Evolutionary conservation across 2,329 filamentous ascomycete species (phyloP), one percentile per base, ranked within the genome.

Genomic region (Corynespora cassiicola): DNA sequence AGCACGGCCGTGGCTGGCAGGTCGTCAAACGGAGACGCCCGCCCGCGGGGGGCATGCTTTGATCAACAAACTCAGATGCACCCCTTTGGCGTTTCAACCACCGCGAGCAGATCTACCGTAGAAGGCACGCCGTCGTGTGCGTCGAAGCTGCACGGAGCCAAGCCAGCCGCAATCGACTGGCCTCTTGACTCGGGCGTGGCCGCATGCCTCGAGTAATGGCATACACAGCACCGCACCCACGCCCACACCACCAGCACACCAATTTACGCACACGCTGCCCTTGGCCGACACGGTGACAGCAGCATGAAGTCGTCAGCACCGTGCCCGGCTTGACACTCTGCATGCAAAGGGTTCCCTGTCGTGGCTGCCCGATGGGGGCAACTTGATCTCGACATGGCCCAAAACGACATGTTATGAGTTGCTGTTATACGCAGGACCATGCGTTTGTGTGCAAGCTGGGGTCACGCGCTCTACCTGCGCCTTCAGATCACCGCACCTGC

Each of bases 281-380:
- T 36, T 20, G 20, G 26, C 16, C 35, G 21, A 21, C 35, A 23
- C 20, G 31, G 30, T 41, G 38, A 31, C 34, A 28, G 31, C 34
- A 37, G 23, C 25, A 41, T 27, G 25, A 28, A 31, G 27, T 30
- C 27, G 40, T 23, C 25, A 34, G 24, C 36, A 33, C 12, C 19
- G 25, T 14, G 7, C 25, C 7, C 25, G 7, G 12, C 25, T n/a
- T n/a, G 21, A 7, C 21, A n/a, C 15, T 28, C 7, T 28, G 7
- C n/a, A n/a, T n/a, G n/a, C n/a, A 8, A 28, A 14, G 12, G 7
- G 10, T 14, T 7, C 25, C 25, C 15, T 28, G 25, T 28, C 25
- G 25, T 28, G n/a, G 12, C 12, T n/a, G 7, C 25, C 15, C 25
- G 25, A 28, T 28, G 12, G 25, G 25, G 25, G 15, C n/a, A 28